A percentile compares a stretch with the other conserved stretches of the same genome.
Conservation (phyloP, 140 eudicot genomes). For the Stevia rebaudiana region DNA sequence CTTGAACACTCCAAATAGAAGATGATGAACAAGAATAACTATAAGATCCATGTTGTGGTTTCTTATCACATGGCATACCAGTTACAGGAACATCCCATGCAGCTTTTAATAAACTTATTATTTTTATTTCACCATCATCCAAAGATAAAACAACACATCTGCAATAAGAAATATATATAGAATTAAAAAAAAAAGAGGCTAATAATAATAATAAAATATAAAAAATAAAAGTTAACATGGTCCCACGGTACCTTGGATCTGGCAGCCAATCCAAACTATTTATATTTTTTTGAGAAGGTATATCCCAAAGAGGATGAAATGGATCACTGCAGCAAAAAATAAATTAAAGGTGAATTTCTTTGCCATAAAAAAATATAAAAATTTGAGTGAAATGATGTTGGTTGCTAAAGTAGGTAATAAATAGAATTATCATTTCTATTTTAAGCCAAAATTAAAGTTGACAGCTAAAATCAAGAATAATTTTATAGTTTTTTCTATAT, state of each 20-base stretch:
- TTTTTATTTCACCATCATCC: conserved; percentile 77
- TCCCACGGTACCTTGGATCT: conserved; percentile 62
- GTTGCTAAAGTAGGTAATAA: not conserved
- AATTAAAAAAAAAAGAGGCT: not conserved
- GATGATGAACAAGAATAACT: conserved; percentile 60
- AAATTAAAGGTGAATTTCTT: not conserved
- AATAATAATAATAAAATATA: not conserved
- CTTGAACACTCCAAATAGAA: conserved; percentile 76
- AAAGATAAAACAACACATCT: conserved; percentile 58
- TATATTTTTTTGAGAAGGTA: conserved; percentile 38
- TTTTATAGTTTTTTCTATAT: not conserved
- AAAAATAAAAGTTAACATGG: not conserved
- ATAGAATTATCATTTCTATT: not conserved
- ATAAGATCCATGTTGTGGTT: conserved; percentile 50
- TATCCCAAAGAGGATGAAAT: conserved; percentile 73
- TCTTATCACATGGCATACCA: conserved; percentile 47
- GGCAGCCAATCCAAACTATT: conserved; percentile 82
- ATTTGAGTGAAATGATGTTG: not conserved
- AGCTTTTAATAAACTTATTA: conserved; percentile 59
- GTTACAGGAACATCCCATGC: conserved; percentile 67
- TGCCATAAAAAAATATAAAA: not conserved
- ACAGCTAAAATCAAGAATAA: not conserved
- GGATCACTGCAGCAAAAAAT: conserved; percentile 65
- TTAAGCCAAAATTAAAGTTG: not conserved
- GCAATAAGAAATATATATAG: conserved; percentile 15